Evolutionary conservation across 2,329 filamentous ascomycete genomes (phyloP), one percentile per base, ranked within the genome.

Genomic region (Cercospora berteroae): DNA sequence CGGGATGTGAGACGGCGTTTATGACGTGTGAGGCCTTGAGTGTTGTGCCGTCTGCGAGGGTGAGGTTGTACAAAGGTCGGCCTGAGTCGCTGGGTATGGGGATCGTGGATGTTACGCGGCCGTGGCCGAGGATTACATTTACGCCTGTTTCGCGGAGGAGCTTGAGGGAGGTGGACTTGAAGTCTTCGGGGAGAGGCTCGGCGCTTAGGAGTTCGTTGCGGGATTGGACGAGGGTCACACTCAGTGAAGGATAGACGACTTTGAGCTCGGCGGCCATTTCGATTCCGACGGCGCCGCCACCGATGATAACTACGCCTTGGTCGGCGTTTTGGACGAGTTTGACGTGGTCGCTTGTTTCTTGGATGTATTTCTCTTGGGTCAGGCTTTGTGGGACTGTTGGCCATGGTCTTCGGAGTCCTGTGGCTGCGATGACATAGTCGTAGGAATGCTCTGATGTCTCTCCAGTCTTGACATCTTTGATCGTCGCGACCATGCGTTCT

Each of bases 251-350:
- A 68, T 89, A 84, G 25, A 88, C 81, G 56, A 86, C 77, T 79
- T 93, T 94, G 63, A 94, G 81, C 80, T 95, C 91, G 1, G 90
- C 88, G 0, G 92, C 90, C 84, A 94, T 93, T 77, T 94, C 91
- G 64, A 94, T 88, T 8, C 92, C 92, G 1, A 94, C 91, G 6
- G 91, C 92, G 60, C 84, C 87, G 70, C 91, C 91, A 18, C 91
- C 91, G n/a, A 94, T 88, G 23, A 94, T 83, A 0, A 91, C 85
- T 1, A 93, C 86, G 0, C 86, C 87, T 20, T 87, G 81, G 4
- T 77, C 79, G 1, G 87, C 86, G 31, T 81, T 77, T 1, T 88
- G 83, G 12, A 80, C 77, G 20, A 52, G 59, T 7, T 84, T 79
- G 71, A 91, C 87, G 69, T 92, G 89, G 9, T 83, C 80, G 58